These are phyloP conservation scores for Nemania bipapillata DNA, from an alignment of 2,329 filamentous ascomycete genomes.

Conservation along the genomic window DNA sequence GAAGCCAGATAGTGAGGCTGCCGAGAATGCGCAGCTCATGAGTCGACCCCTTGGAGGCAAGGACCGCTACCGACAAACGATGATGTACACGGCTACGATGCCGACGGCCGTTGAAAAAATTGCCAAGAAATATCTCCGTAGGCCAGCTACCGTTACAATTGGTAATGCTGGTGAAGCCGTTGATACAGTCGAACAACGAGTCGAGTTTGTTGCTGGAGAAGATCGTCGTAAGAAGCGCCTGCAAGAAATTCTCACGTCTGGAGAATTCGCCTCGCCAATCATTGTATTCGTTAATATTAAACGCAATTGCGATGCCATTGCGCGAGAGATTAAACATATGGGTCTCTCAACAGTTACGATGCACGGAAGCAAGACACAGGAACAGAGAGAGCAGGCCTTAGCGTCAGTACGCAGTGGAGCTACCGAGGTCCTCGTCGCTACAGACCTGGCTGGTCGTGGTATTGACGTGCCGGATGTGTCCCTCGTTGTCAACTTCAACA, in stretches of 20 bases:
- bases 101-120: conserved; percentile 91
- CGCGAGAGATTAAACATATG: conserved; percentile 92
- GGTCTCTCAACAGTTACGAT: conserved; percentile 90
- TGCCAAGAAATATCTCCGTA: conserved; percentile 93
- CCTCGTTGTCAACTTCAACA: conserved; percentile 98
- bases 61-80: conserved; percentile 91
- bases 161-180: conserved; percentile 95
- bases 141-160: conserved; percentile 93
- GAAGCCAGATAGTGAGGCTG: conserved; percentile 92
- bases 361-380: conserved; percentile 96
- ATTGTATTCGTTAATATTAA: conserved; percentile 99
- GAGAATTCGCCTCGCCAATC: conserved; percentile 86
- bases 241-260: conserved; percentile 84
- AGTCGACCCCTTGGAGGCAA: conserved; percentile 77
- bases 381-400: conserved; percentile 93
- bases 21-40: conserved; percentile 89
- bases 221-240: conserved; percentile 97
- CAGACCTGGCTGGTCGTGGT: conserved; percentile 94
- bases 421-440: conserved; percentile 91
- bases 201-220: conserved; percentile 89
- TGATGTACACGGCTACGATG: conserved; percentile 99
- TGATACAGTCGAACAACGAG: conserved; percentile 96
- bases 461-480: conserved; percentile 96
- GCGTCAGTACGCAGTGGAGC: conserved; percentile 82
- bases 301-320: conserved; percentile 95